phyloP scores from a whole-genome alignment of 768 basidiomycete species.

The Boletus rubescentipes region DNA sequence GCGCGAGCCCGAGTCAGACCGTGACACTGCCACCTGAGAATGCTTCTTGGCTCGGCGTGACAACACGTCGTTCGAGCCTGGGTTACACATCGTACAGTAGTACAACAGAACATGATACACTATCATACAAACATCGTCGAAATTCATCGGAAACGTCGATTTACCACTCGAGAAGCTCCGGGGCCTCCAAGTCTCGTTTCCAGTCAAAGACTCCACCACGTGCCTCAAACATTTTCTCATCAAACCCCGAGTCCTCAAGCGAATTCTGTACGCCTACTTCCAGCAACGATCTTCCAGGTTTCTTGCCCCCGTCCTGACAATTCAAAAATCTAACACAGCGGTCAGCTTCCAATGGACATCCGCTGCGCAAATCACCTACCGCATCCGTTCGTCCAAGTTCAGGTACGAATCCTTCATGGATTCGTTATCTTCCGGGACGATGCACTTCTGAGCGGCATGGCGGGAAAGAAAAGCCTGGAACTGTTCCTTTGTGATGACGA shows the following conservation, averaged over 20 bases:
- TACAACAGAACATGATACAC: no score
- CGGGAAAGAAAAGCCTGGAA: background rate
- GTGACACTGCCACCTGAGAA: no score
- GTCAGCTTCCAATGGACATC: background rate
- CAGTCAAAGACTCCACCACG: conserved; percentile 7
- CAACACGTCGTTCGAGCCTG: no score
- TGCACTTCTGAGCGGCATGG: background rate
- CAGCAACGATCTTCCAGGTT: conserved; percentile 1
- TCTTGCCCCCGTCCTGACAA: conserved; percentile 1
- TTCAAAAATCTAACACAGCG: background rate
- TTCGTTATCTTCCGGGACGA: conserved; percentile 1
- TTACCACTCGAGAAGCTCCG: background rate
- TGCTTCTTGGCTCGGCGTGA: no score
- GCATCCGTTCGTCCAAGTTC: conserved; percentile 1
- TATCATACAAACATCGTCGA: no score
- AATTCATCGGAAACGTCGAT: no score
- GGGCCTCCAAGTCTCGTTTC: background rate
- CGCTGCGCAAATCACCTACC: background rate
- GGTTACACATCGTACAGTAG: no score
- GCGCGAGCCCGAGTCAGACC: no score
- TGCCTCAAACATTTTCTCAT: background rate
- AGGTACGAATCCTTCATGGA: conserved; percentile 8
- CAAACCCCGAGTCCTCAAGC: background rate
- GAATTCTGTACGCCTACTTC: background rate
- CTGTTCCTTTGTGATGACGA: conserved; percentile 25